phyloP scores from a whole-genome alignment of 1,284 basidiomycete genomes.

The Leucoagaricus sp. region DNA sequence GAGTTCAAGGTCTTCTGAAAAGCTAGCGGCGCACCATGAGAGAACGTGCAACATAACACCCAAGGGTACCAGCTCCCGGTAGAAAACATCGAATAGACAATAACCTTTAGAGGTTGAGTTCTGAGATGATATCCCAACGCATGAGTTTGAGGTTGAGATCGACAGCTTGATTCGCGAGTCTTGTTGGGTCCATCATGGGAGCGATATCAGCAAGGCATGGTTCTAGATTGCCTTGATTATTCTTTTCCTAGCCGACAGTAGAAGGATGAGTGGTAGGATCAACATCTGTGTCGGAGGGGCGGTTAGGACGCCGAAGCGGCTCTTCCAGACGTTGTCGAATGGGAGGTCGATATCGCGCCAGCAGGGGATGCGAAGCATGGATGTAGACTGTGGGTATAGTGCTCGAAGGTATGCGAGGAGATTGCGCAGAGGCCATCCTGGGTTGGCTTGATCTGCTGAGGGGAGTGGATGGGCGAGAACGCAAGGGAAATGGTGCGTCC shows the following conservation, averaged over 20 bases:
- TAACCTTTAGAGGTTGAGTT: conserved; percentile 87
- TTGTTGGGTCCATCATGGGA: conserved; percentile 93
- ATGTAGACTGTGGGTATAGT: conserved; percentile 49
- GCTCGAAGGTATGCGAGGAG: conserved; percentile 79
- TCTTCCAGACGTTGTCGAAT: conserved; percentile 51
- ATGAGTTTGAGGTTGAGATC: conserved; percentile 97
- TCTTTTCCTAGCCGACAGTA: conserved; percentile 96
- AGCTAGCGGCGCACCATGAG: conserved; percentile 64
- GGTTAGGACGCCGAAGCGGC: conserved; percentile 57
- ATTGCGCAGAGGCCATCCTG: conserved; percentile 96
- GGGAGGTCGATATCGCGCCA: conserved; percentile 69
- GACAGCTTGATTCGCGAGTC: conserved; percentile 93
- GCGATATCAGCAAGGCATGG: conserved; percentile 91
- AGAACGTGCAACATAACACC: conserved; percentile 91
- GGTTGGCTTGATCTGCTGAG: conserved; percentile 74
- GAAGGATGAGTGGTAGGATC: conserved; percentile 41
- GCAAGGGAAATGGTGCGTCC: conserved; percentile 62
- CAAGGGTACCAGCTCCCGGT: conserved; percentile 93
- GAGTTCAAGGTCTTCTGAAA: neutral
- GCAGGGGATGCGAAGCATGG: conserved; percentile 67
- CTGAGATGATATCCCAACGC: conserved; percentile 95
- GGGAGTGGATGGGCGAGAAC: conserved; percentile 65
- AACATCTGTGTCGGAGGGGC: conserved; percentile 25
- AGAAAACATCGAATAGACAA: conserved; percentile 81
- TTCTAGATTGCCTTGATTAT: conserved; percentile 75